Evolutionary conservation across 106 monocot species (phyloP), one percentile per base, ranked within the genome.

Genomic region (Amphibolis antarctica): DNA sequence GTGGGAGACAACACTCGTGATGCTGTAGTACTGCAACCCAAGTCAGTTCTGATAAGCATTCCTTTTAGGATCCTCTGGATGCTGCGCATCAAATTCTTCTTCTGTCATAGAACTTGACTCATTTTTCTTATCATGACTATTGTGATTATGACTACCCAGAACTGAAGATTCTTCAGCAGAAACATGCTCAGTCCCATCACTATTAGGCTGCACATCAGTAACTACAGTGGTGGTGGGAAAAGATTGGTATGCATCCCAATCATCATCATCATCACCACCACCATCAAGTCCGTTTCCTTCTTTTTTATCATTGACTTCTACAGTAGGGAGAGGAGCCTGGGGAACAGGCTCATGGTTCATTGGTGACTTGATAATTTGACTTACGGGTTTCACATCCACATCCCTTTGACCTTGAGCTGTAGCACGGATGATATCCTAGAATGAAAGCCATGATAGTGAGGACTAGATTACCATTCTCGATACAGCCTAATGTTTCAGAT

Each of bases 181-280:
- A 23, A 44, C 21, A 62, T 19, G 21, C 17, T 42, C 62, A 22
- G 36, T 17, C 20, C 29, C 19, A 62, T 1, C 11, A 0, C 21
- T 48, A 26, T 19, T 9, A 19, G 64, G 14, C 9, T 23, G 22
- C 3, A 24, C 7, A 55, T 53, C 67, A 53, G 55, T 44, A 55
- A 10, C 53, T 10, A 4, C 60, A 48, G 51, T 73, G 31, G 59
- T 55, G 67, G 89, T 79, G 28, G 89, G 83, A 42, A 86, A 69
- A 60, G 94, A 94, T 60, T 94, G 94, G 49, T 89, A 94, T 46
- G 81, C 62, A 77, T 94, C 94, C 94, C 94, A 94, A 54, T 86
- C 94, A 77, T 89, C 93, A 53, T 88, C 81, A 42, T 81, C 77
- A 43, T 70, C 81, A 27, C 74, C 77, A 55, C 69, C 72, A 42